Percentiles rank a stretch among this genome's conserved stretches.
phyloP scores from a whole-genome alignment of 2,329 filamentous ascomycete genomes.

The Penicillium brevicompactum region DNA sequence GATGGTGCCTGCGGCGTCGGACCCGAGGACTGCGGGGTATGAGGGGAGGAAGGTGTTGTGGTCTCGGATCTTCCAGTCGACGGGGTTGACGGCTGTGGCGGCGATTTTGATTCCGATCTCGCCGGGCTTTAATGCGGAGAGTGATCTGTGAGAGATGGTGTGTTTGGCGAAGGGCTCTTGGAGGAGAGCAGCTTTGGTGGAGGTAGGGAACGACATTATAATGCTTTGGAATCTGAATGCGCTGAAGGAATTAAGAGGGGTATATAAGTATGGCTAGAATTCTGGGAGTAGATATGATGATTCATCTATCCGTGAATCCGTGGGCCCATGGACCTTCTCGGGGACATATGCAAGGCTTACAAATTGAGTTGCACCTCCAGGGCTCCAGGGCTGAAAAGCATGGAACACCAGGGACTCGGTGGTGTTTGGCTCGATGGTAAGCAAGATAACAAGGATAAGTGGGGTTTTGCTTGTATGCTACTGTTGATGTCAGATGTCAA shows the following conservation, averaged over 20 bases:
- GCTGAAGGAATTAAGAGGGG: neutral
- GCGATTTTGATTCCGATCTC: conserved; percentile 7
- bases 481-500: too few species aligned
- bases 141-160: neutral
- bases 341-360: too few species aligned
- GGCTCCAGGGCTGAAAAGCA: too few species aligned
- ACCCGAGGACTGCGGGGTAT: conserved; percentile 19
- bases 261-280: too few species aligned
- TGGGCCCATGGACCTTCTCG: too few species aligned
- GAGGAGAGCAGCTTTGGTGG: neutral
- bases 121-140: neutral
- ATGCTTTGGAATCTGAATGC: neutral
- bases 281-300: too few species aligned
- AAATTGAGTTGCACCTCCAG: too few species aligned
- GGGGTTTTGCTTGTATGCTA: too few species aligned
- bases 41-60: conserved; percentile 28
- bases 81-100: conserved; percentile 23
- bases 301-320: too few species aligned
- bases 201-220: neutral
- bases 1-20: neutral
- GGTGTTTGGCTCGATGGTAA: too few species aligned
- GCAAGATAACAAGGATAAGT: too few species aligned
- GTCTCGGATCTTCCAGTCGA: conserved; percentile 35
- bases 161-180: neutral
- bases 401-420: too few species aligned